These are phyloP conservation scores for Hypocreales sp. DNA, from an alignment of 2,329 filamentous ascomycete genomes.

Conservation along the genomic window DNA sequence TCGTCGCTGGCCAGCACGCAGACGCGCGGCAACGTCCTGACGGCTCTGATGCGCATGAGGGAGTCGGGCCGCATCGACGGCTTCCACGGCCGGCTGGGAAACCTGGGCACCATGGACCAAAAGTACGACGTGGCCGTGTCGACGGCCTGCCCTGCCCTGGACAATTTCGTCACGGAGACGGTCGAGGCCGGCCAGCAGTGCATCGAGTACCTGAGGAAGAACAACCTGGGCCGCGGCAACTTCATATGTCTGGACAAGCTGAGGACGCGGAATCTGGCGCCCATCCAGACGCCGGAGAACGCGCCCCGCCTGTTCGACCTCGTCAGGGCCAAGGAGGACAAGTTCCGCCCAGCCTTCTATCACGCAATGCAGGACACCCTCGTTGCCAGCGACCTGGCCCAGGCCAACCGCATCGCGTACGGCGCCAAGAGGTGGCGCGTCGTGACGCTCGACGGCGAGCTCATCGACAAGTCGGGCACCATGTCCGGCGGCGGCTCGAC, in stretches of 20 bases:
- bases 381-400: slow-evolving; percentile 82
- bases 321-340: slow-evolving; percentile 75
- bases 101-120: slow-evolving; percentile 82
- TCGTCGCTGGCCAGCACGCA: slow-evolving; percentile 82
- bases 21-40: slow-evolving; percentile 82
- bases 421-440: slow-evolving; percentile 89
- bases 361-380: slow-evolving; percentile 90
- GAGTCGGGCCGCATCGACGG: slow-evolving; percentile 95
- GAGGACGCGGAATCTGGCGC: slow-evolving; percentile 58
- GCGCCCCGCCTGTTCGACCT: slow-evolving; percentile 89
- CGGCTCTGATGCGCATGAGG: slow-evolving; percentile 83
- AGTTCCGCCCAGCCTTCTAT: slow-evolving; percentile 83
- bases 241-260: slow-evolving; percentile 93
- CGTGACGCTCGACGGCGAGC: slow-evolving; percentile 83
- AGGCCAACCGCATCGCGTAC: slow-evolving; percentile 94
- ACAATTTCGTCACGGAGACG: slow-evolving; percentile 94
- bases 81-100: slow-evolving; percentile 89
- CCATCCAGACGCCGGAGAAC: slow-evolving; percentile 78
- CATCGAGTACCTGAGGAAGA: slow-evolving; percentile 94
- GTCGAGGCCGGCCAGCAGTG: slow-evolving; percentile 95
- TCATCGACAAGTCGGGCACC: slow-evolving; percentile 96
- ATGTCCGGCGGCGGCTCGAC: slow-evolving; percentile 95
- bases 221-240: slow-evolving; percentile 89
- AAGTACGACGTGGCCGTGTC: slow-evolving; percentile 98
- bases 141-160: slow-evolving; percentile 77